Evolutionary conservation across 768 basidiomycete genomes (phyloP).

Genomic region (Royoungia palumana): DNA sequence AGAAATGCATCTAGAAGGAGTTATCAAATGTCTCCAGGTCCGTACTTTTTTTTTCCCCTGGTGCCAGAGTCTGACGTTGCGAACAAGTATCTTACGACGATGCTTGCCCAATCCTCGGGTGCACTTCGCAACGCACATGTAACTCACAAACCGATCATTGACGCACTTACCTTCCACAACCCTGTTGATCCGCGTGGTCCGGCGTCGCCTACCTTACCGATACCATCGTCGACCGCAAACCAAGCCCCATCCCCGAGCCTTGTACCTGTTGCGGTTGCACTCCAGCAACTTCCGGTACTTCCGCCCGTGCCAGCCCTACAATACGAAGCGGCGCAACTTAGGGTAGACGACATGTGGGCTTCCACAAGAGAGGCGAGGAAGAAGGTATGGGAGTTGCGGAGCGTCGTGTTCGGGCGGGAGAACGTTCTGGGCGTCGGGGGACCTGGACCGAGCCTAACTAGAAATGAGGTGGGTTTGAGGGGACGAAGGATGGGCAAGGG

Average conservation of each 20-base stretch:
- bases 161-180: conserved; percentile 37
- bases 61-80: conserved; percentile 6
- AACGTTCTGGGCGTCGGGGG: conserved; percentile 38
- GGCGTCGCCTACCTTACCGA: conserved; percentile 1
- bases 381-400: conserved; percentile 62
- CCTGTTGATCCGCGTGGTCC: background rate
- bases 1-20: conserved; percentile 64
- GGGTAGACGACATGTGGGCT: conserved; percentile 63
- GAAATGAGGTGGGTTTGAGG: conserved; percentile 43
- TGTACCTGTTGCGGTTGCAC: conserved; percentile 27
- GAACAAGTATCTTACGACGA: conserved; percentile 46
- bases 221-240: background rate
- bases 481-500: conserved; percentile 41
- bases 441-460: conserved; percentile 43
- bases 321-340: conserved; percentile 72
- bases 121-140: conserved; percentile 59
- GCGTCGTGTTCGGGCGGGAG: conserved; percentile 66
- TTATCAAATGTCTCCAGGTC: conserved; percentile 58
- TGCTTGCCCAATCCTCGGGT: conserved; percentile 53
- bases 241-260: conserved; percentile 6
- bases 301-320: conserved; percentile 43
- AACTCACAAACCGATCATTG: conserved; percentile 45
- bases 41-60: conserved; percentile 11
- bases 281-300: conserved; percentile 33
- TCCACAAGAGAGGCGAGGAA: conserved; percentile 56